phyloP scores from a whole-genome alignment of 768 basidiomycete species.

The Clitopilus hobsonii region DNA sequence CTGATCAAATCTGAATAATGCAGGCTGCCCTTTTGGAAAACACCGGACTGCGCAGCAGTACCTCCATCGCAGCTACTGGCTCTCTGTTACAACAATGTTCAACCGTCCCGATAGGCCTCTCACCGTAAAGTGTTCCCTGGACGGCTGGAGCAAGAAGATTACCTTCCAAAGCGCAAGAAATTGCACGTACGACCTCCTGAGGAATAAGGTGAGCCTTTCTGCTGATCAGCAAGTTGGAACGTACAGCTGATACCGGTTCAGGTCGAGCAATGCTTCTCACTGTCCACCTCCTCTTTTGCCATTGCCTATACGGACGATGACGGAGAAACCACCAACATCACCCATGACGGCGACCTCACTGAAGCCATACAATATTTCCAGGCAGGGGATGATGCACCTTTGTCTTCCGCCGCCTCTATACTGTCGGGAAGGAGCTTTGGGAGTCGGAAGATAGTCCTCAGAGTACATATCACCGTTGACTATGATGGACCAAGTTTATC shows the following conservation, averaged over 20 bases:
- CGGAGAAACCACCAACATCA: constrained; percentile 66
- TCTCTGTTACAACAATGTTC: constrained; percentile 20
- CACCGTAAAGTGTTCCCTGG: constrained; percentile 80
- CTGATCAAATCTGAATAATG: constrained; percentile 2
- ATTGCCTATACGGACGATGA: constrained; percentile 90
- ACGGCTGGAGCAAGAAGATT: constrained; percentile 69
- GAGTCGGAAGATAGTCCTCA: constrained; percentile 68
- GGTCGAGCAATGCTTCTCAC: constrained; percentile 83
- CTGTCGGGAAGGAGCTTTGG: constrained; percentile 67
- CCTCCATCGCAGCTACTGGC: constrained; percentile 3
- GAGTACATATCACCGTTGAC: constrained; percentile 75
- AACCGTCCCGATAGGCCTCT: constrained; percentile 70
- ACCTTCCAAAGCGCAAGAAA: constrained; percentile 75
- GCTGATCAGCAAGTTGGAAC: background rate
- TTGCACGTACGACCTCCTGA: constrained; percentile 72
- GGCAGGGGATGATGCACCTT: constrained; percentile 69
- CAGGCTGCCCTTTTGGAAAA: background rate
- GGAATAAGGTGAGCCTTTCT: constrained; percentile 54
- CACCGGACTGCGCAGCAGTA: background rate
- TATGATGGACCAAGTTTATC: constrained; percentile 91
- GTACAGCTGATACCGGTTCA: constrained; percentile 22
- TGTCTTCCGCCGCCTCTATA: constrained; percentile 71
- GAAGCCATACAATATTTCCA: constrained; percentile 89
- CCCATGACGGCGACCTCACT: constrained; percentile 67
- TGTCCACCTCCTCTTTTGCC: constrained; percentile 62